Evolutionary conservation across 768 basidiomycete genomes (phyloP).

Genomic region (Melanogaster broomeanus): DNA sequence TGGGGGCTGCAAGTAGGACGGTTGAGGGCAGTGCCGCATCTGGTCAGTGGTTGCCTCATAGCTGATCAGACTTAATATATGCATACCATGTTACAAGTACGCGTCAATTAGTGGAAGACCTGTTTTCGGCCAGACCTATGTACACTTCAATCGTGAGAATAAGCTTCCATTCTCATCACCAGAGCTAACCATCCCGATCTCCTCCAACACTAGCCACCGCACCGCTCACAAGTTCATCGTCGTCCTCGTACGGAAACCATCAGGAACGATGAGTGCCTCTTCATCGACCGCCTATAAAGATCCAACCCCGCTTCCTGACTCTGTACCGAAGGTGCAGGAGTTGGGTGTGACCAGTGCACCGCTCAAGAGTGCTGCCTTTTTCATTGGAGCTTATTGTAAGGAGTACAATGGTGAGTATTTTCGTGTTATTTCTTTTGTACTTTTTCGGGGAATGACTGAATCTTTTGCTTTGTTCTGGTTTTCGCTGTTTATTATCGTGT

Average conservation of each 20-base stretch:
- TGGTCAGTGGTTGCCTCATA: neutral
- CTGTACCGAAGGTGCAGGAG: constrained; percentile 81
- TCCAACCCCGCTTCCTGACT: constrained; percentile 62
- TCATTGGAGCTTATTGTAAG: constrained; percentile 94
- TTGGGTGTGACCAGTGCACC: constrained; percentile 90
- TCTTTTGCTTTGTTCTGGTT: neutral
- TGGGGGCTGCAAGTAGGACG: constrained; percentile 41
- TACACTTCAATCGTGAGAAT: constrained; percentile 17
- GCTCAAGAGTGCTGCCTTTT: constrained; percentile 95
- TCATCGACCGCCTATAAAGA: constrained; percentile 57
- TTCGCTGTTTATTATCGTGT: neutral
- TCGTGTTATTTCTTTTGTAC: neutral
- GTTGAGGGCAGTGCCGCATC: neutral
- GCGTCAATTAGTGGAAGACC: no score
- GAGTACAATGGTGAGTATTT: constrained; percentile 87
- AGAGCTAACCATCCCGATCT: constrained; percentile 10
- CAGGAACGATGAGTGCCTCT: constrained; percentile 50
- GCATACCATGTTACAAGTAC: constrained; percentile 21
- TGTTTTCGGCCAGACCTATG: no score
- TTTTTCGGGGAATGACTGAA: neutral
- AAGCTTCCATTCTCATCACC: constrained; percentile 20
- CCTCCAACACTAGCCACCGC: constrained; percentile 19
- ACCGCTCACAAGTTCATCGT: constrained; percentile 4
- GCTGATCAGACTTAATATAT: neutral
- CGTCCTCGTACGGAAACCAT: constrained; percentile 13